Conservation (phyloP, 169 alveolate species). For the Blepharisma undulans region DNA sequence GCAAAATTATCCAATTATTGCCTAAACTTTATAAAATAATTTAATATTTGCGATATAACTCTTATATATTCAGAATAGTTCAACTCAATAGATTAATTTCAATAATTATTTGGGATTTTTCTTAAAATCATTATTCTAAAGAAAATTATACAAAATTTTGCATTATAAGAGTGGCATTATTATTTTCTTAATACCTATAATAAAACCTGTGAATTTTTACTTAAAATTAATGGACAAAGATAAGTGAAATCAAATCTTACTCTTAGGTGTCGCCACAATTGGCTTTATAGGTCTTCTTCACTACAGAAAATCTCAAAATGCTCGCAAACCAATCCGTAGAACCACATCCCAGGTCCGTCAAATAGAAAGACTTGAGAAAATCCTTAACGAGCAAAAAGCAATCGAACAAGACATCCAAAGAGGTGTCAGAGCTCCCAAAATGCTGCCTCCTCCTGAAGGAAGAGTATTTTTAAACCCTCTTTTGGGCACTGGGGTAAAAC, state of each 20-base stretch:
- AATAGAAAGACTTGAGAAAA: neutral
- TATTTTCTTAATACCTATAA: neutral
- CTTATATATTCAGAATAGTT: too few relatives aligned
- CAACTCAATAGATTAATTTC: too few relatives aligned
- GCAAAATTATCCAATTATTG: too few relatives aligned
- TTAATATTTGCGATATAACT: too few relatives aligned
- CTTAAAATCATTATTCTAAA: too few relatives aligned
- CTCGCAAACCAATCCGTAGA: neutral
- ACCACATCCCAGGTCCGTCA: neutral
- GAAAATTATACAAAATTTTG: neutral
- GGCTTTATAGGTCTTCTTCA: neutral
- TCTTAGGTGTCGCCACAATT: neutral
- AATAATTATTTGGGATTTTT: too few relatives aligned
- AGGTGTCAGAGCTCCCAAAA: neutral
- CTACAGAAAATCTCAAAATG: neutral
- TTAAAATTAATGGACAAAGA: neutral
- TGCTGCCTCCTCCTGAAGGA: neutral
- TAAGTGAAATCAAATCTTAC: neutral
- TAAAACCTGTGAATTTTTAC: neutral
- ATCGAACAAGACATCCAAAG: neutral
- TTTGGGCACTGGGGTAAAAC: neutral
- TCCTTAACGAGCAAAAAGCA: neutral
- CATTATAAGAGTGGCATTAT: neutral
- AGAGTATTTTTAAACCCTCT: neutral
- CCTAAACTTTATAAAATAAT: too few relatives aligned